Percentiles rank a stretch among this genome's conserved stretches.
phyloP scores from a whole-genome alignment of 2,329 filamentous ascomycete genomes.

The Clarireedia monteithiana region DNA sequence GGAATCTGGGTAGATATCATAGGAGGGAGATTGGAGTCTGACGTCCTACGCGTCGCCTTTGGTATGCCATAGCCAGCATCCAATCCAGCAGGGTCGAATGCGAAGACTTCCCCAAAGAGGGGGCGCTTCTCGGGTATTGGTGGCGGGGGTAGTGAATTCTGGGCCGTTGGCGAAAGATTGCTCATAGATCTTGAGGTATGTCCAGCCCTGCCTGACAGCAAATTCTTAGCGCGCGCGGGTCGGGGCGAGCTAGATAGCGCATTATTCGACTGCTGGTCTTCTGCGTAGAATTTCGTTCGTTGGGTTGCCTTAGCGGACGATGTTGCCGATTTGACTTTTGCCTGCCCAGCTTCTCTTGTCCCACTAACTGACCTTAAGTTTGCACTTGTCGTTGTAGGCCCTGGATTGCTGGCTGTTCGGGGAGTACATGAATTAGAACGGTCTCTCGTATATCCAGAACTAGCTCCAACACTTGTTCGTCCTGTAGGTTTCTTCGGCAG shows the following conservation, averaged over 20 bases:
- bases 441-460: conserved; percentile 21
- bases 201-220: conserved; percentile 28
- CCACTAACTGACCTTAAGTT: conserved; percentile 13
- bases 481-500: conserved; percentile 20
- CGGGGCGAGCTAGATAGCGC: conserved; percentile 53
- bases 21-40: conserved; percentile 60
- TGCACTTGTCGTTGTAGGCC: conserved; percentile 9
- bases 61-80: conserved; percentile 53
- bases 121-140: conserved; percentile 39
- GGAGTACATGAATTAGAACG: conserved; percentile 22
- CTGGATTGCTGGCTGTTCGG: conserved; percentile 19
- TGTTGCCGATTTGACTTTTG: conserved; percentile 18
- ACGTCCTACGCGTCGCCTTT: conserved; percentile 51
- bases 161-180: conserved; percentile 32
- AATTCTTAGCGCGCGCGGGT: conserved; percentile 43
- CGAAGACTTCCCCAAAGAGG: conserved; percentile 68
- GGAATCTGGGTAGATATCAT: conserved; percentile 35
- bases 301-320: conserved; percentile 28
- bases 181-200: conserved; percentile 38
- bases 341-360: conserved; percentile 16
- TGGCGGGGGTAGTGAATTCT: conserved; percentile 20
- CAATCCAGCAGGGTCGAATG: conserved; percentile 45
- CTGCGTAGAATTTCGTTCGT: conserved; percentile 39
- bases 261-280: conserved; percentile 46
- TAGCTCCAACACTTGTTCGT: conserved; percentile 13